These are phyloP conservation scores for Schrenkiella parvula DNA, from an alignment of 345 rosid species.

Conservation along the genomic window DNA sequence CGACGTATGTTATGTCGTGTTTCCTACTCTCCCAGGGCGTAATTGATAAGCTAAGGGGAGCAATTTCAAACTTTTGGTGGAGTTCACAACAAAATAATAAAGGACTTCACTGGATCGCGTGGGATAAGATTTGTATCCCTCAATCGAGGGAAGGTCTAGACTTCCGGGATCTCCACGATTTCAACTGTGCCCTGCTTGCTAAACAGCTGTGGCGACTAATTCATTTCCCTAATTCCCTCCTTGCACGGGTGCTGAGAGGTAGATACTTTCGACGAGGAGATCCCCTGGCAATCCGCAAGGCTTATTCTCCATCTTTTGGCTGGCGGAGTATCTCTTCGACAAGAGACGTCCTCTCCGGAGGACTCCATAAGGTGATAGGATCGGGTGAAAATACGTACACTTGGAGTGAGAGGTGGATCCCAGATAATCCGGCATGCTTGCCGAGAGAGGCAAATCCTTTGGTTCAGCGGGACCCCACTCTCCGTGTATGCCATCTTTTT, in stretches of 20 bases:
- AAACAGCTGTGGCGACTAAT: not conserved
- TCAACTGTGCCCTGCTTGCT: not conserved
- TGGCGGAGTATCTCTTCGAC: not conserved
- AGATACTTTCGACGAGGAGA: not conserved
- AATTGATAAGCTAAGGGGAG: too few species aligned
- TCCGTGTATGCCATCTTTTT: too few species aligned
- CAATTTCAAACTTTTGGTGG: not conserved
- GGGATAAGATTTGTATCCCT: not conserved
- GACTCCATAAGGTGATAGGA: too few species aligned
- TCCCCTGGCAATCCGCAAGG: fast-evolving
- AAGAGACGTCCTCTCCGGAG: too few species aligned
- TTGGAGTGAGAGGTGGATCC: too few species aligned
- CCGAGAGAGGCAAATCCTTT: too few species aligned
- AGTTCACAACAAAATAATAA: not conserved
- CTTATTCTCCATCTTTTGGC: not conserved
- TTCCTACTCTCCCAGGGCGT: too few species aligned
- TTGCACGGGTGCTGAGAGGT: not conserved
- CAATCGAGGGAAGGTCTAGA: not conserved
- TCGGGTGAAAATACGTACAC: too few species aligned
- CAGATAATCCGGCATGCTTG: too few species aligned
- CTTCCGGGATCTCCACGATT: not conserved
- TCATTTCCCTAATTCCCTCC: not conserved
- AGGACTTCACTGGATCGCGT: not conserved
- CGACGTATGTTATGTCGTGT: too few species aligned
- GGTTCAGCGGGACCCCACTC: too few species aligned